phyloP scores from a whole-genome alignment of 306 rosid genomes.

The Rubus parviflorus region DNA sequence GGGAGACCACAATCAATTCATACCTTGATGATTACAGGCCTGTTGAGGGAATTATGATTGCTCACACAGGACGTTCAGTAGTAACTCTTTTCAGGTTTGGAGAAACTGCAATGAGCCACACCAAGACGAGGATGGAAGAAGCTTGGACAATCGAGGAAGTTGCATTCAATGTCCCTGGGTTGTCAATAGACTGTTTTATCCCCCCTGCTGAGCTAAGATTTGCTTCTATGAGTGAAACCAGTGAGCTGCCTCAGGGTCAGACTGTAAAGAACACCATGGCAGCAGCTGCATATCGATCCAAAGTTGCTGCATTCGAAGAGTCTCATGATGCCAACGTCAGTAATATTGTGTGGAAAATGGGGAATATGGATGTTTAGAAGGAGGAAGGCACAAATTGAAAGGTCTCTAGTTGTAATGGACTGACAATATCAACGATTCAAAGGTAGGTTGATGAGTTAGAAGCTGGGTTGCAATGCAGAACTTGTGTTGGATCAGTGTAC shows the following conservation, averaged over 20 bases:
- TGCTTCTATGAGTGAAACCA: conserved; percentile 83
- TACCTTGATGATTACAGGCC: conserved; percentile 87
- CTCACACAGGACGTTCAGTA: conserved; percentile 91
- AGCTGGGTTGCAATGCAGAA: conserved; percentile 37
- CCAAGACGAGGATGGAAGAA: conserved; percentile 98
- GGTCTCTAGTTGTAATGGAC: conserved; percentile 49
- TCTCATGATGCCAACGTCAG: conserved; percentile 49
- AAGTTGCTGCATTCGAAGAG: conserved; percentile 63
- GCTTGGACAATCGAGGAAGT: conserved; percentile 99
- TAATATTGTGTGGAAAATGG: conserved; percentile 69
- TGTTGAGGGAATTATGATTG: conserved; percentile 92
- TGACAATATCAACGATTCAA: conserved; percentile 38
- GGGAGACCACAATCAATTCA: conserved; percentile 99
- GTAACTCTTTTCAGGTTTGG: conserved; percentile 99
- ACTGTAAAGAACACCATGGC: conserved; percentile 50
- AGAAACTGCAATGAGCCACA: conserved; percentile 98
- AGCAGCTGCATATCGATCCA: conserved; percentile 58
- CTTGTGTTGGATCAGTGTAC: conserved; percentile 45
- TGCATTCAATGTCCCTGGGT: conserved; percentile 94
- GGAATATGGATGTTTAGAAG: conserved; percentile 71
- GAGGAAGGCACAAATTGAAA: conserved; percentile 28
- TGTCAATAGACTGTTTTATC: conserved; percentile 91
- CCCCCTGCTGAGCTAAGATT: conserved; percentile 95
- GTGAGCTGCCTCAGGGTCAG: conserved; percentile 70
- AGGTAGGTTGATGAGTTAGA: conserved; percentile 49